A percentile compares a stretch with the other conserved stretches of the same genome.
phyloP scores from a whole-genome alignment of 805 yeast genomes.

The Candida montana region DNA sequence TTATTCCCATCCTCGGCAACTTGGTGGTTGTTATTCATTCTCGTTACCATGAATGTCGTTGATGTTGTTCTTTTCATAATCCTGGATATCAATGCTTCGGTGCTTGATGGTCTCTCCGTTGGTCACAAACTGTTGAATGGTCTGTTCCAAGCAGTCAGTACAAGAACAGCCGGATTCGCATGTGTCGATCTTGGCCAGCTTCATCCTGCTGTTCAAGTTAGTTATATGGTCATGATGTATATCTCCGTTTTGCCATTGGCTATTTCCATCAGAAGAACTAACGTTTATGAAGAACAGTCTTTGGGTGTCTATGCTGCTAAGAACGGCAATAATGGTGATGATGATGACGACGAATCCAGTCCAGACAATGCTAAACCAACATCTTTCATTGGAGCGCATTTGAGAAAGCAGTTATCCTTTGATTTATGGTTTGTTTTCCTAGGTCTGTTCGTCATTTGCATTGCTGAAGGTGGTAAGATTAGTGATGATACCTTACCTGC shows the following conservation, averaged over 20 bases:
- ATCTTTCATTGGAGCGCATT: constrained; percentile 78
- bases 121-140: constrained; percentile 79
- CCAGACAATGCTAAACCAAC: constrained; percentile 37
- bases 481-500: constrained; percentile 35
- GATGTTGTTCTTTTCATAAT: constrained; percentile 80
- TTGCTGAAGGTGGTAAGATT: constrained; percentile 72
- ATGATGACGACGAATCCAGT: constrained; percentile 6
- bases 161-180: constrained; percentile 91
- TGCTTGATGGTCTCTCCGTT: constrained; percentile 48
- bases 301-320: constrained; percentile 72
- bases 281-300: constrained; percentile 96
- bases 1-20: constrained; percentile 91
- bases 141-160: constrained; percentile 82
- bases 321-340: constrained; percentile 5
- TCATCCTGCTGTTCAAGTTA: constrained; percentile 89
- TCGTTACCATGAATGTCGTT: constrained; percentile 64
- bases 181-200: constrained; percentile 63
- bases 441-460: constrained; percentile 80
- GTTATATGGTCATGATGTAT: constrained; percentile 96
- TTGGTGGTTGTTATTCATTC: constrained; percentile 83
- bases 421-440: constrained; percentile 92
- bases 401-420: constrained; percentile 86
- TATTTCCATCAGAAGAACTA: constrained; percentile 91
- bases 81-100: constrained; percentile 57
- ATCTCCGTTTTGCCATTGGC: constrained; percentile 95